Percentiles rank a stretch among this genome's conserved stretches.
Evolutionary conservation across 2,329 filamentous ascomycete genomes (phyloP).

Genomic region (Orbilia ellipsospora): DNA sequence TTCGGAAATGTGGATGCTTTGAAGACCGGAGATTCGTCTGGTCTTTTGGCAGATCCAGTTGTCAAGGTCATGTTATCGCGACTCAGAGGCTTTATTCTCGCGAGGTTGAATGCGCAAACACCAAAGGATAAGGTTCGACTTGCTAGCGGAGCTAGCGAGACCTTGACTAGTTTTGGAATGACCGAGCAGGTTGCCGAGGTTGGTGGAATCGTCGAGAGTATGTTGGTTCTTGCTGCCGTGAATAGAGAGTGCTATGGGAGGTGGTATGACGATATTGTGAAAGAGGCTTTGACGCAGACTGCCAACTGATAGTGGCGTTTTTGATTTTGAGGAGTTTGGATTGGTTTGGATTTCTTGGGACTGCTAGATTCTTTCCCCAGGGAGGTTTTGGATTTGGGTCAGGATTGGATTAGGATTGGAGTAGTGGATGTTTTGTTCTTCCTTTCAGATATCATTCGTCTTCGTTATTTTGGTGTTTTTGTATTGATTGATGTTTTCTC

Average conservation of each 20-base stretch:
- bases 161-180: slow-evolving; percentile 57
- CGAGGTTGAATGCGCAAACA: slow-evolving; percentile 56
- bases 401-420: slow-evolving; percentile 1
- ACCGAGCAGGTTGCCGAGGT: slow-evolving; percentile 58
- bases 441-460: background rate
- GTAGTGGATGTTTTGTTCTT: slow-evolving; percentile 32
- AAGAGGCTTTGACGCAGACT: slow-evolving; percentile 14
- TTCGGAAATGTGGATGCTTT: slow-evolving; percentile 54
- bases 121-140: slow-evolving; percentile 57
- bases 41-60: slow-evolving; percentile 55
- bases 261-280: slow-evolving; percentile 57
- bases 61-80: slow-evolving; percentile 57
- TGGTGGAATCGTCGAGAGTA: slow-evolving; percentile 52
- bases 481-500: no score
- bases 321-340: slow-evolving; percentile 18
- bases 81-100: slow-evolving; percentile 56
- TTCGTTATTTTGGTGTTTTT: slow-evolving; percentile 1
- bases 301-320: slow-evolving; percentile 17
- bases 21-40: slow-evolving; percentile 43
- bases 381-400: slow-evolving; percentile 6
- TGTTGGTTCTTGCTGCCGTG: slow-evolving; percentile 45
- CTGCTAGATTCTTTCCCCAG: background rate
- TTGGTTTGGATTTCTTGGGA: background rate
- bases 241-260: slow-evolving; percentile 56
- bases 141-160: slow-evolving; percentile 57